Conservation (phyloP, 2,329 filamentous ascomycete genomes). For the Penicillium olsonii region DNA sequence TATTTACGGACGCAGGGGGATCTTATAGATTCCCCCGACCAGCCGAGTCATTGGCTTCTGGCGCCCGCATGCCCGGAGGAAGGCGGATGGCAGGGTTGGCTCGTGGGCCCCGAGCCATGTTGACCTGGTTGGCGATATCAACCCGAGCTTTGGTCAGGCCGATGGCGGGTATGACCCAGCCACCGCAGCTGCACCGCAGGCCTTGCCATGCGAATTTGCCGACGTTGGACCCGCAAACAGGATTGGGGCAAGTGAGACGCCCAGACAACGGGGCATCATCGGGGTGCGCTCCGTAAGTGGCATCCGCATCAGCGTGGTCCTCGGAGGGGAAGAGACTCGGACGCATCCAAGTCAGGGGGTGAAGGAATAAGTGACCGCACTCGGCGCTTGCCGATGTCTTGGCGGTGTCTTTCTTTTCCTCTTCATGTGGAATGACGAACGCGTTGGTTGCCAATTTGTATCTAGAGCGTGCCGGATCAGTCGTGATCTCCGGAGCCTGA, state of each 20-base stretch:
- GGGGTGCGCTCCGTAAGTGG: conserved; percentile 23
- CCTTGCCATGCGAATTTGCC: conserved; percentile 97
- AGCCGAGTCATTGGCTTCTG: conserved; percentile 7
- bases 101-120: conserved; percentile 20
- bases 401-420: conserved; percentile 24
- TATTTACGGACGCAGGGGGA: conserved; percentile 10
- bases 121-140: conserved; percentile 63
- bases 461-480: conserved; percentile 35
- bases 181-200: conserved; percentile 84
- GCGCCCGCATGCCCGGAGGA: conserved; percentile 39
- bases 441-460: conserved; percentile 63
- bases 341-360: conserved; percentile 95
- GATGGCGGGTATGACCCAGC: conserved; percentile 90
- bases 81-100: conserved; percentile 37
- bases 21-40: conserved; percentile 30
- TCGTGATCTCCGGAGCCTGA: not conserved
- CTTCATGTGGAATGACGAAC: conserved; percentile 68
- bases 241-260: conserved; percentile 77
- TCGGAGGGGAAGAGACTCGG: conserved; percentile 60
- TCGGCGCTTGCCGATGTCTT: conserved; percentile 32
- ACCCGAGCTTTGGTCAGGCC: conserved; percentile 79
- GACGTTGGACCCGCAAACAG: conserved; percentile 76
- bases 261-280: conserved; percentile 81
- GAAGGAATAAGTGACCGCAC: conserved; percentile 87
- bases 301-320: conserved; percentile 9